Percentiles rank a stretch among this genome's conserved stretches.
These are phyloP conservation scores for Neckera pumila DNA, from an alignment of 225 moss, liverwort and hornwort species.

Conservation along the genomic window DNA sequence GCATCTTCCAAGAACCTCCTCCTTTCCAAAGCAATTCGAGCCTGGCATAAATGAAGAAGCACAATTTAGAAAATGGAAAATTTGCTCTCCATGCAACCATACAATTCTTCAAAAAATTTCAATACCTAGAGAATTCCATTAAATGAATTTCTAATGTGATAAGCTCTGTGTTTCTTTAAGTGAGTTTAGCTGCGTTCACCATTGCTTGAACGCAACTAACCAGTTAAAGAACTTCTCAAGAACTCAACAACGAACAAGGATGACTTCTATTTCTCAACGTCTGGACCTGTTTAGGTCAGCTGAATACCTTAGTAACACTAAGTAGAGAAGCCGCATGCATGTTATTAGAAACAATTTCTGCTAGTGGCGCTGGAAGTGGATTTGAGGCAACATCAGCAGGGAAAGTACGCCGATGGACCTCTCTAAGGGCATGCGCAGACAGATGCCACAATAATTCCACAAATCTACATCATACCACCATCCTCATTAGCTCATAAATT, in stretches of 20 bases:
- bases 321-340: constrained; percentile 90
- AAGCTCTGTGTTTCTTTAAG: neutral
- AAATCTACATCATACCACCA: constrained; percentile 57
- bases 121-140: neutral
- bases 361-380: constrained; percentile 80
- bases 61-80: neutral
- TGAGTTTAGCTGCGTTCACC: neutral
- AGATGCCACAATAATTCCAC: constrained; percentile 99
- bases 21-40: constrained; percentile 56
- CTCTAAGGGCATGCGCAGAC: constrained; percentile 93
- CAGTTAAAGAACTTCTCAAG: neutral
- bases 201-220: neutral
- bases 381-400: constrained; percentile 75
- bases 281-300: neutral
- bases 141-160: neutral
- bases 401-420: constrained; percentile 93
- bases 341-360: constrained; percentile 82
- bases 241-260: neutral
- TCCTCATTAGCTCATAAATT: constrained; percentile 15
- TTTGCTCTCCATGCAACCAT: neutral
- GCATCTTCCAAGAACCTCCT: constrained; percentile 53
- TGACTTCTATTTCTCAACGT: neutral
- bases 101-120: neutral
- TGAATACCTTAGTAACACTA: constrained; percentile 77
- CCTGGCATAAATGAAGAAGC: constrained; percentile 14